Evolutionary conservation across 441 rosid species (phyloP), one percentile per base, ranked within the genome.

Genomic region (Gossypium schwendimanii): DNA sequence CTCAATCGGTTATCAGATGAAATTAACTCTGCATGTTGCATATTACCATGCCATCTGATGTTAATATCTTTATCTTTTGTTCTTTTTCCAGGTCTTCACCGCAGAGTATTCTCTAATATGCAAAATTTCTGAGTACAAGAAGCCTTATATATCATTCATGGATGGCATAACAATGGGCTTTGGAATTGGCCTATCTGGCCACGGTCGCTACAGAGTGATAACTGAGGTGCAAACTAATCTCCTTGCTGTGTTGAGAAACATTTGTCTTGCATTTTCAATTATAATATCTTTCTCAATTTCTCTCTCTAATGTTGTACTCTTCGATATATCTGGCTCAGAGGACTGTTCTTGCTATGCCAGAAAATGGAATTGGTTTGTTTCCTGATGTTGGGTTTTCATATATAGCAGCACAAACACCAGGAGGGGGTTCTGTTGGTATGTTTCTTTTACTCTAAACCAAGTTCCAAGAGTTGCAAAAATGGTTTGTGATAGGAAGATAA

Each of bases 111-210:
- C 92, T 44, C 84, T 94, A 71, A 88, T 94, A 73, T 94, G 97
- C 84, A 91, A 89, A 78, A 92, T 92, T 80, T 81, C 94, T 75
- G 94, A 78, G 44, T 92, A 94, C 81, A 86, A 89, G 79, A 94
- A 94, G 78, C 97, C 97, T 21, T 92, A 91, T 55, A 82, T 92
- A 72, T 88, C 93, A 54, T 78, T 92, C 58, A 94, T 94, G 97
- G 97, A 94, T 82, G 98, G 98, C 64, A 76, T 92, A 62, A 91
- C 98, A 59, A 94, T 94, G 98, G 97, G 97, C 21, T 92, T 90
- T 82, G 98, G 99, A 67, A 75, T 94, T 79, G 97, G 99, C 72
- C 83, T 94, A 49, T 94, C 97, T 72, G 98, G 98, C 69, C 98
- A 94, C 52, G 97, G 98, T 47, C 81, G 84, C 77, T 94, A 88